phyloP scores from a whole-genome alignment of 2,329 filamentous ascomycete species.

The Xylaria sp. region DNA sequence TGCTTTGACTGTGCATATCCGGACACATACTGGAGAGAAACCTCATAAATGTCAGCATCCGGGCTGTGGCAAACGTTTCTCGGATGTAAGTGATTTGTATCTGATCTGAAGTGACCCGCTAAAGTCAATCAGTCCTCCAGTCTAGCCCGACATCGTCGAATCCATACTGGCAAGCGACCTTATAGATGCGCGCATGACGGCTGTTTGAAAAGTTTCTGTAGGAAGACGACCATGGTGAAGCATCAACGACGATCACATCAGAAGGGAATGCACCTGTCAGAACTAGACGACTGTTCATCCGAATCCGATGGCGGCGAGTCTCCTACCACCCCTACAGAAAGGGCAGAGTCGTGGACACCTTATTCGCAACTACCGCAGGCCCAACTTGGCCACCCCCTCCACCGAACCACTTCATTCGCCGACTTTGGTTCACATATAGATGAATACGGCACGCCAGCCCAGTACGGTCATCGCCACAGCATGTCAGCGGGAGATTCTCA shows the following conservation, averaged over 20 bases:
- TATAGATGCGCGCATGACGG: conserved; percentile 71
- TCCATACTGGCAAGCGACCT: conserved; percentile 74
- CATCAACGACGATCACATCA: conserved; percentile 72
- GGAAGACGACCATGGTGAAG: conserved; percentile 78
- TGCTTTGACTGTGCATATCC: conserved; percentile 75
- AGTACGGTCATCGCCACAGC: conserved; percentile 61
- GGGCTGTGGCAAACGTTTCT: conserved; percentile 75
- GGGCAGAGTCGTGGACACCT: conserved; percentile 63
- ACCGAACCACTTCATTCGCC: conserved; percentile 65
- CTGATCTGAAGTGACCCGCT: conserved; percentile 11
- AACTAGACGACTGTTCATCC: conserved; percentile 66
- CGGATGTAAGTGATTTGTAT: conserved; percentile 65
- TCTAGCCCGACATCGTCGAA: conserved; percentile 72
- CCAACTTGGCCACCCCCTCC: conserved; percentile 56
- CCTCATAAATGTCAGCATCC: conserved; percentile 74
- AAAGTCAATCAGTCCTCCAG: conserved; percentile 66
- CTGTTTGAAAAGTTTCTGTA: conserved; percentile 75
- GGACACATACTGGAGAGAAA: conserved; percentile 78
- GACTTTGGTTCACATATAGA: conserved; percentile 65
- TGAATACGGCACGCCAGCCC: conserved; percentile 58
- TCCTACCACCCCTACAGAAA: conserved; percentile 67
- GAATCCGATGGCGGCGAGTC: conserved; percentile 69
- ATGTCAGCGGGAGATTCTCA: conserved; percentile 58
- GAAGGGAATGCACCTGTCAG: conserved; percentile 66
- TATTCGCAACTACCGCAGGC: conserved; percentile 54